phyloP scores from a whole-genome alignment of 768 basidiomycete genomes.

The Suillus discolor region DNA sequence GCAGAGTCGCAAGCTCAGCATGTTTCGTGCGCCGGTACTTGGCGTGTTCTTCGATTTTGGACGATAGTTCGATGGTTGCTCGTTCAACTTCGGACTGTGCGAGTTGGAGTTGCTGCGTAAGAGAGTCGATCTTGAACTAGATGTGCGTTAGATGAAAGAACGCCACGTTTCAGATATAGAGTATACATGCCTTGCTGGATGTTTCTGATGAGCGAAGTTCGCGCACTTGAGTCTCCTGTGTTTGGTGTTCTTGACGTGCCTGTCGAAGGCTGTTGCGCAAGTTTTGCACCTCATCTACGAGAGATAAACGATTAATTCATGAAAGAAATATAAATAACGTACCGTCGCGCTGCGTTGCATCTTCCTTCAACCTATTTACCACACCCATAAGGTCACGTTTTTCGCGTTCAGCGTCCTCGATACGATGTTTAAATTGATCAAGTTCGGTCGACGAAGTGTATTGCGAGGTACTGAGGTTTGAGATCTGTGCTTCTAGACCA shows the following conservation, averaged over 20 bases:
- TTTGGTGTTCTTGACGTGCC: conserved; percentile 71
- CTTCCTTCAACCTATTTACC: conserved; percentile 81
- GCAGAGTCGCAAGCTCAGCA: conserved; percentile 73
- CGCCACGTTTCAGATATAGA: neutral
- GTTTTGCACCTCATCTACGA: conserved; percentile 68
- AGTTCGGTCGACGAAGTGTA: conserved; percentile 64
- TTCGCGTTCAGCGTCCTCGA: conserved; percentile 83
- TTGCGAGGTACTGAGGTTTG: conserved; percentile 58
- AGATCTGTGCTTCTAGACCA: conserved; percentile 56
- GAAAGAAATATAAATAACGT: conserved; percentile 20
- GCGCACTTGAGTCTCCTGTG: conserved; percentile 66
- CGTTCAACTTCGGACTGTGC: conserved; percentile 78
- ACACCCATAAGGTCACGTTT: conserved; percentile 87
- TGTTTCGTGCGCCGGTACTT: conserved; percentile 83
- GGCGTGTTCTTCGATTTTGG: conserved; percentile 81
- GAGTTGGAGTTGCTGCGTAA: conserved; percentile 79
- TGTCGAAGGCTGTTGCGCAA: conserved; percentile 72
- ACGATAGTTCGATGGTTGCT: conserved; percentile 62
- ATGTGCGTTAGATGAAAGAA: conserved; percentile 4
- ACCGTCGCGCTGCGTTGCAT: conserved; percentile 77
- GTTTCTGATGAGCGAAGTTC: conserved; percentile 77
- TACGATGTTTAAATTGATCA: conserved; percentile 56
- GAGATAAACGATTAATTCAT: conserved; percentile 1
- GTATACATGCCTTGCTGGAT: conserved; percentile 64
- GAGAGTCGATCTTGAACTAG: conserved; percentile 86